A percentile compares a stretch with the other conserved stretches of the same genome.
Conservation (phyloP, 768 basidiomycete species). For the Mycena floridula region DNA sequence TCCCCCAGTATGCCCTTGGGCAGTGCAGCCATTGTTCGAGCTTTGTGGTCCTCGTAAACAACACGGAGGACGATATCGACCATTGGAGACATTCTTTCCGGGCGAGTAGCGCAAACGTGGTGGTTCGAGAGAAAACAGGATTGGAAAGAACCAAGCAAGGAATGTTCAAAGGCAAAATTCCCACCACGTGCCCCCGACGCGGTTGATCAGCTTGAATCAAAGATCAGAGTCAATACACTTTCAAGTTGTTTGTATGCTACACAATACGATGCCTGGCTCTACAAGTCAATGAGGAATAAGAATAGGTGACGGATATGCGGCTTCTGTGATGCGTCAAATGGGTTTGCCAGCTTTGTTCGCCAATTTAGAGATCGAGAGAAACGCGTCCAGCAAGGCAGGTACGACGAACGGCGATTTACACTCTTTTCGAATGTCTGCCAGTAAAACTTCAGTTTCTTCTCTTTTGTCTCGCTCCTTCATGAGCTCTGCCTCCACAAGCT, state of each 20-base stretch:
- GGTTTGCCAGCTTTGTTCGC: constrained; percentile 14
- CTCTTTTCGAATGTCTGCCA: constrained; percentile 45
- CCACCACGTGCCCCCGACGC: no score
- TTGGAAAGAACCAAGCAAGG: no score
- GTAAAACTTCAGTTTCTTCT: constrained; percentile 34
- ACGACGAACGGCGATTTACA: constrained; percentile 49
- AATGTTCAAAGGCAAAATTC: no score
- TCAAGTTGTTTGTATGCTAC: background rate
- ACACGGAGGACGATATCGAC: background rate
- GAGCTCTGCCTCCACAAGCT: constrained; percentile 27
- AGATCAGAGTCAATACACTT: no score
- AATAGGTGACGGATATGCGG: no score
- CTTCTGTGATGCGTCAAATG: no score
- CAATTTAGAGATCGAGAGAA: constrained; percentile 41
- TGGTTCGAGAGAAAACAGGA: no score
- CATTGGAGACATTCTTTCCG: no score
- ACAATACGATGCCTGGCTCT: no score
- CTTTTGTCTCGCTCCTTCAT: constrained; percentile 28
- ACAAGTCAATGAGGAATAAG: no score
- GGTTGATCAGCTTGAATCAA: no score
- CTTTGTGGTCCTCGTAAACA: background rate
- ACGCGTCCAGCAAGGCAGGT: constrained; percentile 49
- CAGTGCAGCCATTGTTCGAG: background rate
- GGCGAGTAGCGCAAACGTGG: no score
- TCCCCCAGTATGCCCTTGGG: background rate